A percentile compares a stretch with the other conserved stretches of the same genome.
Evolutionary conservation across 768 basidiomycete genomes (phyloP).

Genomic region (Calocera viscosa): DNA sequence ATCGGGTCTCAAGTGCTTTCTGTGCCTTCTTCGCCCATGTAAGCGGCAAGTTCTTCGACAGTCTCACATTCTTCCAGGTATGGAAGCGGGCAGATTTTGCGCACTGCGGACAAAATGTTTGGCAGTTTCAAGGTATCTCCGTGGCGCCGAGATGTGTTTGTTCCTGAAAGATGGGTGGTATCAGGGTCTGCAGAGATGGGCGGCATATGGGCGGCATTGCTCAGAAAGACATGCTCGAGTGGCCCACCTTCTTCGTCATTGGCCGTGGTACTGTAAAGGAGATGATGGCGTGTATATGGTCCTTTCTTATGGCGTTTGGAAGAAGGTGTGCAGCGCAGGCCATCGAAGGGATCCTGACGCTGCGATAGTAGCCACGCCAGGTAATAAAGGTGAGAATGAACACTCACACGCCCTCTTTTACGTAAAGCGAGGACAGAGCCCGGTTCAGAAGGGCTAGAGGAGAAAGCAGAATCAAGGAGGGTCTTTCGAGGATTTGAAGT

Average conservation of each 20-base stretch:
- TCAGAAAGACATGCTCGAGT: too few species aligned
- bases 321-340: too few species aligned
- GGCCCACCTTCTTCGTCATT: too few species aligned
- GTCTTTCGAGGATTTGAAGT: neutral
- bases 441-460: neutral
- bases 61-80: neutral
- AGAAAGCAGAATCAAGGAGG: neutral
- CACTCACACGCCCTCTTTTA: neutral
- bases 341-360: neutral
- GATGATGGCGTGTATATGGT: too few species aligned
- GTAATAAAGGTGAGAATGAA: neutral
- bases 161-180: too few species aligned
- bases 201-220: too few species aligned
- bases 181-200: too few species aligned
- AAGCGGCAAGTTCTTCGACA: neutral
- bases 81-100: neutral
- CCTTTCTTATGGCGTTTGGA: too few species aligned
- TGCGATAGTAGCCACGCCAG: neutral
- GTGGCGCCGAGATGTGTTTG: too few species aligned
- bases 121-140: too few species aligned
- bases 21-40: neutral
- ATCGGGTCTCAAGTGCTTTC: neutral
- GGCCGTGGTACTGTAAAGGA: too few species aligned
- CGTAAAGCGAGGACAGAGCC: neutral
- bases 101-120: too few species aligned